Percentiles rank a stretch among this genome's conserved stretches.
phyloP scores from a whole-genome alignment of 2,329 filamentous ascomycete species.

The Colletotrichum falcatum region DNA sequence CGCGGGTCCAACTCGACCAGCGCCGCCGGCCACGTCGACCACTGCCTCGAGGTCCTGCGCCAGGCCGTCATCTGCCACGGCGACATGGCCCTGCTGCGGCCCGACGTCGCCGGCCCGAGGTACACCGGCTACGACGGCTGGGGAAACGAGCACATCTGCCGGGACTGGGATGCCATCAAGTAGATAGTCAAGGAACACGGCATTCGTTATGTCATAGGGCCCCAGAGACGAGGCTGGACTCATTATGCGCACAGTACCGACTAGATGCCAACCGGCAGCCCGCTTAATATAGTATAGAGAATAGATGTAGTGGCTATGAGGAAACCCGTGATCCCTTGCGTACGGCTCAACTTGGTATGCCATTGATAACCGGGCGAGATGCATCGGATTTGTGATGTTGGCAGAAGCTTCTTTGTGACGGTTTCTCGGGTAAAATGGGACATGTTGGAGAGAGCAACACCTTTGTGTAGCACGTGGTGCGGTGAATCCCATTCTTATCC shows the following conservation, averaged over 20 bases:
- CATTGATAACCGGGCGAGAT: no score
- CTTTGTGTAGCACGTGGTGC: no score
- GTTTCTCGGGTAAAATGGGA: no score
- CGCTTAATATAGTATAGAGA: no score
- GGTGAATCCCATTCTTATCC: no score
- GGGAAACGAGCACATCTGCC: conserved; percentile 3
- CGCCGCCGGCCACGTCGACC: neutral
- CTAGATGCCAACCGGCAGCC: neutral
- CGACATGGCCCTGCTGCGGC: neutral
- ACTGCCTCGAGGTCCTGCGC: conserved; percentile 5
- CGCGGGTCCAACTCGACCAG: neutral
- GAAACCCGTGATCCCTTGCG: no score
- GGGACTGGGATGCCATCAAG: neutral
- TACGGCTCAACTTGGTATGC: neutral
- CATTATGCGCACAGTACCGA: neutral
- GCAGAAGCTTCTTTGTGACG: neutral
- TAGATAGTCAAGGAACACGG: neutral
- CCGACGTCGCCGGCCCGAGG: neutral
- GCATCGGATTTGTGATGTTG: neutral
- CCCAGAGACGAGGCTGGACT: no score
- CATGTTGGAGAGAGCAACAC: no score
- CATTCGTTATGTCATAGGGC: neutral
- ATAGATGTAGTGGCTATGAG: no score
- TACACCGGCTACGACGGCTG: conserved; percentile 5
- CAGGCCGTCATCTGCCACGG: conserved; percentile 3